These are phyloP conservation scores for Hevea brasiliensis DNA, from an alignment of 345 rosid genomes.

Conservation along the genomic window DNA sequence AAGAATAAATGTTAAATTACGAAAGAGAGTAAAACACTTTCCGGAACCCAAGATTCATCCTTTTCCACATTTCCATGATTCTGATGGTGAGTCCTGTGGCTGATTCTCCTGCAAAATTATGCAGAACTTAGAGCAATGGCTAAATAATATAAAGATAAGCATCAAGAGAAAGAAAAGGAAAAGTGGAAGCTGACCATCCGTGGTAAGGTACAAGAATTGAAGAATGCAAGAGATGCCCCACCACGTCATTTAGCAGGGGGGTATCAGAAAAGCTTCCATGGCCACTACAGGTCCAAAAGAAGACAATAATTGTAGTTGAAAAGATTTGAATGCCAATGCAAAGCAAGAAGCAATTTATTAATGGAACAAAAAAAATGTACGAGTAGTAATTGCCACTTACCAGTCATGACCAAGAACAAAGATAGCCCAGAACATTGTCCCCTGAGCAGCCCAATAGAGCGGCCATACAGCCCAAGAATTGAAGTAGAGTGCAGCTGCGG, in stretches of 20 bases:
- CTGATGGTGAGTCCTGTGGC: slow-evolving; percentile 37
- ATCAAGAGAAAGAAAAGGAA: neutral
- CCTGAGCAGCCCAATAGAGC: slow-evolving; percentile 31
- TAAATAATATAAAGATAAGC: neutral
- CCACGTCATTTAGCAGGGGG: slow-evolving; percentile 13
- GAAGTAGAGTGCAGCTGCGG: slow-evolving; percentile 10
- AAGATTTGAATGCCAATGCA: no score
- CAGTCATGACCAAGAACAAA: slow-evolving; percentile 37
- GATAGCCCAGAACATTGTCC: slow-evolving; percentile 35
- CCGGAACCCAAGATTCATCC: slow-evolving; percentile 39
- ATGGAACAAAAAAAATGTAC: neutral
- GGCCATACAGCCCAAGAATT: slow-evolving; percentile 24
- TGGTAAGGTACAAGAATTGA: slow-evolving; percentile 33
- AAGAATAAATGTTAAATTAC: neutral
- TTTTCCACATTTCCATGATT: slow-evolving; percentile 36
- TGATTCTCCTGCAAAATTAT: slow-evolving; percentile 28
- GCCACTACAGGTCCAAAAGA: slow-evolving; percentile 17
- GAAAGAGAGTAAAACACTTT: neutral
- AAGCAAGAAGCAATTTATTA: neutral
- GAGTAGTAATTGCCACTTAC: slow-evolving; percentile 13
- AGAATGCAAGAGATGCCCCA: slow-evolving; percentile 31
- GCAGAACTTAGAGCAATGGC: neutral
- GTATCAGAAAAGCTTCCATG: slow-evolving; percentile 34
- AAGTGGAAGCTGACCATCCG: slow-evolving; percentile 20
- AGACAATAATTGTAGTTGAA: neutral